Base-by-base conservation (phyloP, 2,329 filamentous ascomycete species). In the Zarea fungicola region DNA sequence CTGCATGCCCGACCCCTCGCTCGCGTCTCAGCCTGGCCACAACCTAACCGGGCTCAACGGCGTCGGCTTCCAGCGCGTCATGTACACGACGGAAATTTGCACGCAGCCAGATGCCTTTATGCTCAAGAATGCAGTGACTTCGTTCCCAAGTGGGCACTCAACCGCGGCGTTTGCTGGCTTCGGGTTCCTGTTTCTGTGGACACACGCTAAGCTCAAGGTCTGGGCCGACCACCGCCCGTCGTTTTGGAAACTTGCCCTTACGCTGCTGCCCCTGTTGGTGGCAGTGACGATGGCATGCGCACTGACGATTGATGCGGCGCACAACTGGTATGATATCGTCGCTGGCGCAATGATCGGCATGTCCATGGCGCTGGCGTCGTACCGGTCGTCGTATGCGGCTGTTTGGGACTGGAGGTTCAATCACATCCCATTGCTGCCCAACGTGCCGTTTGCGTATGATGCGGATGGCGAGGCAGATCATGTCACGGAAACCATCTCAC, bases 161-260 rank as follows among this genome's bases (percentile, higher is more conserved):
- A 82, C 81, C 0, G 80, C 78, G 2, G 80, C 81, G 0, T 85
- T 82, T 51, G 80, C 82, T 0, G 80, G 79, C 2, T 81, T 80
- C 53, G 72, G 81, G 7, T 87, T 80, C 59, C 65, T 87, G 7
- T 83, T 75, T 55, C 68, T 87, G 10, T 88, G 85, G 68, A 70
- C 87, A 22, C 87, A 87, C 58, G 84, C 81, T 28, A 87, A 88
- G 66, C 68, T 88, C 32, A 87, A 87, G 67, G 76, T 86, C 43
- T 86, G 78, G 68, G 71, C 76, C 18, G 81, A 85, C 61, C 79
- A 84, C 60, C 81, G 84, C 51, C 77, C 84, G 0, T 72, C 78
- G 1, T 76, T 85, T 64, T 87, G 83, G 83, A 87, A 85, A 62
- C 66, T 87, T 4, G 67, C 78, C 4, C 71, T 74, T 9, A 68